Base-by-base conservation (phyloP, 2,329 filamentous ascomycete genomes). In the Colletotrichum sp. region DNA sequence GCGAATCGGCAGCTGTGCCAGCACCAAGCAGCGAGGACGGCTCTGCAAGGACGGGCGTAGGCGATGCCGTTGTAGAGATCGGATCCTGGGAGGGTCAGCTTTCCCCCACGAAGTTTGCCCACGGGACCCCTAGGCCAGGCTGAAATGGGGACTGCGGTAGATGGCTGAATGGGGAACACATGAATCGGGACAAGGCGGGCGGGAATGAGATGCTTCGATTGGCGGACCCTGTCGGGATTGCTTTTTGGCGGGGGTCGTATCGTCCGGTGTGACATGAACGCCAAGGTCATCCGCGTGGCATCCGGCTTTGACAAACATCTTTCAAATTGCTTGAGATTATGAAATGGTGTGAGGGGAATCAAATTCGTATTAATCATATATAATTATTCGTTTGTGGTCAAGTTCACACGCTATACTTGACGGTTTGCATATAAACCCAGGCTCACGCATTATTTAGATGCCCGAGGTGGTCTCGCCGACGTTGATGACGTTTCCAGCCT, bases 401-500 rank as follows among this genome's bases (percentile, higher is more conserved):
- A 18, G 61, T 34, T 32, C 32, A 8, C 10, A 61, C 18, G n/a
- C 61, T 0, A 59, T 4, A 4, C 6, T 24, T 28, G 21, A 2
- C 5, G 18, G 24, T 16, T 18, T 1, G 16, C 5, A 39, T 26
- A 34, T 59, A 16, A 68, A 57, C 1, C 4, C 48, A 24, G 43
- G 28, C 55, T 34, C 21, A 14, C 26, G 36, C 63, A 10, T 26
- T 8, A 7, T 13, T n/a, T 48, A 34, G 21, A 75, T 66, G 12
- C 61, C 55, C 21, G 39, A 36, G 2, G 39, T 59, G 7, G 73
- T 64, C 64, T 36, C 43, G 43, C 59, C 70, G 16, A 76, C 70
- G 18, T 65, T 65, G 18, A 78, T 2, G 3, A 78, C 78, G 13
- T 79, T 78, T 16, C 79, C 79, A 2, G 60, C 74, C n/a, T 76